These are phyloP conservation scores for Fusarium metavorans DNA, from an alignment of 2,329 filamentous ascomycete genomes.

Conservation along the genomic window DNA sequence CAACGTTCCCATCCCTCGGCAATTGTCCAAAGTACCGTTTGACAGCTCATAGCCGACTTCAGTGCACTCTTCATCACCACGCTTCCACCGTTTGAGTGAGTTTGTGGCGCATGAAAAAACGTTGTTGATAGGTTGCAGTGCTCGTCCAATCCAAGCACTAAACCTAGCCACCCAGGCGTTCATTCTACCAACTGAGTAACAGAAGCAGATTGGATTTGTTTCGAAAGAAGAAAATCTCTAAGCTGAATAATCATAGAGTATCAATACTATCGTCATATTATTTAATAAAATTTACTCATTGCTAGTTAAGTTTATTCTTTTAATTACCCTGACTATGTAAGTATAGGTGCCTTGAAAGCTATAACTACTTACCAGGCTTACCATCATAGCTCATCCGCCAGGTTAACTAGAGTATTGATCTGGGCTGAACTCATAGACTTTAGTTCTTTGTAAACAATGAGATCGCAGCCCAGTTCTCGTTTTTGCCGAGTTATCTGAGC, in stretches of 20 bases:
- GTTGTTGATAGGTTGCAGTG: neutral
- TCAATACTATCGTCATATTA: neutral
- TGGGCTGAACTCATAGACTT: neutral
- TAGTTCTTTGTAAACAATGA: neutral
- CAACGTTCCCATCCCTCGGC: neutral
- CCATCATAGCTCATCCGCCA: neutral
- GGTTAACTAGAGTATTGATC: neutral
- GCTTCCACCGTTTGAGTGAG: neutral
- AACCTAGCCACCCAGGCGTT: neutral
- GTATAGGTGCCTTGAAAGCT: neutral
- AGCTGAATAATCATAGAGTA: neutral
- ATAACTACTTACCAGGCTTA: neutral
- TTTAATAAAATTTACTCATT: neutral
- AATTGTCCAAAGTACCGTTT: neutral
- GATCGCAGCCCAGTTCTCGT: neutral
- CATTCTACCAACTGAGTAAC: neutral
- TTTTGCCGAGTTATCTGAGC: neutral
- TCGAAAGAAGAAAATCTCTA: neutral
- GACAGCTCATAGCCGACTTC: neutral
- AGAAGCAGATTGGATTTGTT: neutral
- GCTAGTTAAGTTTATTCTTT: neutral
- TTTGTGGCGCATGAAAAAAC: neutral
- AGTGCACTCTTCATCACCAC: neutral
- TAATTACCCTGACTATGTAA: neutral
- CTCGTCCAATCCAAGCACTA: neutral